Evolutionary conservation across 148 eudicot species (phyloP).

Genomic region (Rhododendron ovatum): DNA sequence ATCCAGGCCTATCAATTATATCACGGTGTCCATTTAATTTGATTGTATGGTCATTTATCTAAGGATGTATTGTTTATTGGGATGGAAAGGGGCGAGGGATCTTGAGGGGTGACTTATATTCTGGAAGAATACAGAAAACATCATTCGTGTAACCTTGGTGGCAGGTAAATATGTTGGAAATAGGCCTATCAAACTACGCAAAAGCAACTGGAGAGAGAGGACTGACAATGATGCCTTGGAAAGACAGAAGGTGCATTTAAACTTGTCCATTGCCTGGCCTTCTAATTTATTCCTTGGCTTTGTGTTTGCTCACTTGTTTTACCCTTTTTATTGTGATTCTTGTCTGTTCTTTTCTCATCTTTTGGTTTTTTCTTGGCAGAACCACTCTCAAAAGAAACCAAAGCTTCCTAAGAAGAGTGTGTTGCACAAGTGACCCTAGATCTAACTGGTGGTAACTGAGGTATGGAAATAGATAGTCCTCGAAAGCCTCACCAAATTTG

Average conservation of each 20-base stretch:
- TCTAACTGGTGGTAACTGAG: not conserved
- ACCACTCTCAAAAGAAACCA: slow-evolving; percentile 55
- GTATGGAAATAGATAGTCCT: not conserved
- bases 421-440: slow-evolving; percentile 57
- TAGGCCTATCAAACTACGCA: slow-evolving; percentile 87
- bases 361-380: slow-evolving; percentile 28
- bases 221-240: slow-evolving; percentile 76
- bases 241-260: slow-evolving; percentile 61
- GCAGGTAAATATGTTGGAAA: slow-evolving; percentile 96
- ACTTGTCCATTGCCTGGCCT: not conserved
- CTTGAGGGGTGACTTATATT: not conserved
- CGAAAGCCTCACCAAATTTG: not conserved
- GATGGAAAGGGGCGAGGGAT: not conserved
- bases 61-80: not conserved
- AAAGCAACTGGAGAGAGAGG: slow-evolving; percentile 96
- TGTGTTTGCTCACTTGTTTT: not conserved
- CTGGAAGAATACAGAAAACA: not conserved
- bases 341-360: not conserved
- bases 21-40: not conserved
- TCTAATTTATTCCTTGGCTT: not conserved
- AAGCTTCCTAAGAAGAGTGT: slow-evolving; percentile 60
- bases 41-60: not conserved
- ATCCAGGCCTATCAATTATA: not conserved
- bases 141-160: not conserved
- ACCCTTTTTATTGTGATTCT: not conserved